Evolutionary conservation across 148 eudicot genomes (phyloP).

Genomic region (Rhododendron williamsianum): DNA sequence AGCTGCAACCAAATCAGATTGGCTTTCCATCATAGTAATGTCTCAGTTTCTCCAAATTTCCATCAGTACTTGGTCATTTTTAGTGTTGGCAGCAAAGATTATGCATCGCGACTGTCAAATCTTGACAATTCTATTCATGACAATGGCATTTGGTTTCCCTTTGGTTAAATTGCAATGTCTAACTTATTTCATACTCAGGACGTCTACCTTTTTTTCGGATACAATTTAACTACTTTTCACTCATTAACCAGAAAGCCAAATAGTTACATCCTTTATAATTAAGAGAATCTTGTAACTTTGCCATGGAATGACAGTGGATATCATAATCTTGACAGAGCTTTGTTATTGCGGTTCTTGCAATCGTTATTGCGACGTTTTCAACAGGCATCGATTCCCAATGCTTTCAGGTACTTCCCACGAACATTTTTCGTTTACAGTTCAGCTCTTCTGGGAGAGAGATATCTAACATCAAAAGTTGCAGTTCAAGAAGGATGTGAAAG

Average conservation of each 20-base stretch:
- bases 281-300: background rate
- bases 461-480: slow-evolving; percentile 24
- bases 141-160: background rate
- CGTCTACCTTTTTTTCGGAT: background rate
- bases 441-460: background rate
- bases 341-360: slow-evolving; percentile 62
- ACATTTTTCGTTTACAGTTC: background rate
- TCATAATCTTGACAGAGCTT: slow-evolving; percentile 56
- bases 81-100: background rate
- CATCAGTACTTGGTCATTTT: background rate
- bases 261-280: background rate
- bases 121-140: background rate
- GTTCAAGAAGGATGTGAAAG: slow-evolving; percentile 48
- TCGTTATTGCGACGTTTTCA: slow-evolving; percentile 87
- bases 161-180: background rate
- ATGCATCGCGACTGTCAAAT: background rate
- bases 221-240: too few relatives aligned
- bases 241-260: background rate
- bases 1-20: slow-evolving; percentile 46
- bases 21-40: slow-evolving; percentile 76
- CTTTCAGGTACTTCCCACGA: slow-evolving; percentile 48
- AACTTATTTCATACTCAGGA: background rate
- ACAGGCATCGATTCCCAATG: slow-evolving; percentile 89
- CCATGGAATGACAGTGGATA: slow-evolving; percentile 9
- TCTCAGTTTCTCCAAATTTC: slow-evolving; percentile 7